A percentile compares a stretch with the other conserved stretches of the same genome.
These are phyloP conservation scores for Pleurotus salmoneostramineus DNA, from an alignment of 768 basidiomycete genomes.

Conservation along the genomic window DNA sequence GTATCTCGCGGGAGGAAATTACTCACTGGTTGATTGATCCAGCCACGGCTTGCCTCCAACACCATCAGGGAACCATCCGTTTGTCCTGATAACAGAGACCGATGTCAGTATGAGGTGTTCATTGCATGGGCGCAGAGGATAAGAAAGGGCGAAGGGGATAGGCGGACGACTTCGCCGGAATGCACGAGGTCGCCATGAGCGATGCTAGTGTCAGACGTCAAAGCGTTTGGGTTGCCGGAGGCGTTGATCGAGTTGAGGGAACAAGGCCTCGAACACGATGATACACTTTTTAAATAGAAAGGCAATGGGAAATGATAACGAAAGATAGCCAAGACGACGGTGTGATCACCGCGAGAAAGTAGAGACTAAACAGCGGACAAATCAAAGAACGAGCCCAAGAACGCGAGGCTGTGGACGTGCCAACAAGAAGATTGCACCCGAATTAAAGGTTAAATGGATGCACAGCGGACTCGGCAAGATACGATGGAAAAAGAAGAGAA, in stretches of 20 bases:
- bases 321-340: background rate
- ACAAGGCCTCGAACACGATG: background rate
- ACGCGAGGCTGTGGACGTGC: no score
- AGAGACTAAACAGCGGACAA: background rate
- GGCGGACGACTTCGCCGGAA: background rate
- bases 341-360: background rate
- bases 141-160: background rate
- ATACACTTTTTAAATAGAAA: background rate
- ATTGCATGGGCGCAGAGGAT: background rate
- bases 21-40: slow-evolving; percentile 51
- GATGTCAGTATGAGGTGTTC: background rate
- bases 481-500: background rate
- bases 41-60: slow-evolving; percentile 82
- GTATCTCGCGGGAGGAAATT: background rate
- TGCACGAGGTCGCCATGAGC: background rate
- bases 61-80: slow-evolving; percentile 87
- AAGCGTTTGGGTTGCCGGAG: background rate
- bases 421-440: background rate
- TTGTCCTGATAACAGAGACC: slow-evolving; percentile 42
- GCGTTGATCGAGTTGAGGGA: background rate
- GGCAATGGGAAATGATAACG: background rate
- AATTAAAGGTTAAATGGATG: no score
- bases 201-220: background rate
- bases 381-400: background rate
- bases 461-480: background rate